These are phyloP conservation scores for Hymenoscyphus occultus DNA, from an alignment of 2,329 filamentous ascomycete genomes.

Conservation along the genomic window DNA sequence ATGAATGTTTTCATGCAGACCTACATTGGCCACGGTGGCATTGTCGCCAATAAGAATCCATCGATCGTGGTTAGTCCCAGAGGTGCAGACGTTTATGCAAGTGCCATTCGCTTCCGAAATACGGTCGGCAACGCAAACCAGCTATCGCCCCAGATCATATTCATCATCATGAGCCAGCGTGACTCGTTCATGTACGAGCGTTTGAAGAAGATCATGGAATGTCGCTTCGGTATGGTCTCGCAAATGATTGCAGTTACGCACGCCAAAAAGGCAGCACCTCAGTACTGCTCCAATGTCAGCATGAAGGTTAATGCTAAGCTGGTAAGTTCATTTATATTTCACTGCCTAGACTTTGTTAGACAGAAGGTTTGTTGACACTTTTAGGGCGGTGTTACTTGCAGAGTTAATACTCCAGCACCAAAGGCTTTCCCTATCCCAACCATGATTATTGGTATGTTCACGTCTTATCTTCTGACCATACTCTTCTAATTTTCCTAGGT, in stretches of 20 bases:
- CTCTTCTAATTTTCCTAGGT: slow-evolving; percentile 37
- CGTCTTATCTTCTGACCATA: neutral
- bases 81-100: slow-evolving; percentile 18
- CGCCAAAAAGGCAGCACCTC: slow-evolving; percentile 65
- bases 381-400: slow-evolving; percentile 68
- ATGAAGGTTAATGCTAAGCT: slow-evolving; percentile 99
- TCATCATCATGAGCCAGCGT: slow-evolving; percentile 73
- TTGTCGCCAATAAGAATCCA: slow-evolving; percentile 46
- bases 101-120: slow-evolving; percentile 18
- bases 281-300: slow-evolving; percentile 89
- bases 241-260: slow-evolving; percentile 74
- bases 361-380: neutral
- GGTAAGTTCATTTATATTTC: neutral
- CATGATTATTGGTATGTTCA: slow-evolving; percentile 60
- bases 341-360: neutral
- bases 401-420: slow-evolving; percentile 25
- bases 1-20: slow-evolving; percentile 58
- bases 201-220: slow-evolving; percentile 87
- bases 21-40: slow-evolving; percentile 61
- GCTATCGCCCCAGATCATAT: slow-evolving; percentile 64
- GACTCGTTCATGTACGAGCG: slow-evolving; percentile 73
- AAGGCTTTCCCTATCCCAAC: slow-evolving; percentile 54
- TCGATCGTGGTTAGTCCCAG: slow-evolving; percentile 37
- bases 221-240: slow-evolving; percentile 76
- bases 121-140: slow-evolving; percentile 25